A percentile compares a stretch with the other conserved stretches of the same genome.
Evolutionary conservation across 148 eudicot species (phyloP).

Genomic region (Persicaria tinctoria): DNA sequence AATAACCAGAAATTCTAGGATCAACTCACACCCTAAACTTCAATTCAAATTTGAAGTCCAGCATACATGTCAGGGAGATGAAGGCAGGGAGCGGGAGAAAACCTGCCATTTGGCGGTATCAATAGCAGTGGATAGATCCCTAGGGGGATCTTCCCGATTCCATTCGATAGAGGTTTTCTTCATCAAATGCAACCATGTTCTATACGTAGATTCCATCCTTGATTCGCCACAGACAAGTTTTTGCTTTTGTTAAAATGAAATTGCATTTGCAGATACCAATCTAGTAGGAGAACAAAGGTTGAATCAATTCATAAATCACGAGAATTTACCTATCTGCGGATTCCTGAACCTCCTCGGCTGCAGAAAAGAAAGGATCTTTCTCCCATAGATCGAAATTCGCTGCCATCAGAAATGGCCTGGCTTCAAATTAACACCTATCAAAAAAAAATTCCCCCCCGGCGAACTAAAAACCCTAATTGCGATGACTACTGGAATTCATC

Average conservation of each 20-base stretch:
- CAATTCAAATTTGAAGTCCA: neutral
- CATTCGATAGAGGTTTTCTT: conserved; percentile 40
- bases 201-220: conserved; percentile 80
- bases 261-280: neutral
- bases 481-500: neutral
- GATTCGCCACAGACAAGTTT: neutral
- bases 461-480: neutral
- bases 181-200: conserved; percentile 62
- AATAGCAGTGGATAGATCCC: conserved; percentile 57
- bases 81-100: conserved; percentile 2
- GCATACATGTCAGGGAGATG: neutral
- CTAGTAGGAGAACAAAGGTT: neutral
- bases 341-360: conserved; percentile 13
- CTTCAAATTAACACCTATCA: neutral
- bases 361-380: conserved; percentile 10
- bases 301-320: neutral
- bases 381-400: conserved; percentile 10
- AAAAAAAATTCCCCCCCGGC: neutral
- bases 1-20: conserved; percentile 18
- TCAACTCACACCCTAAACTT: conserved; percentile 1
- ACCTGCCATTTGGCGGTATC: conserved; percentile 96
- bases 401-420: neutral
- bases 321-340: conserved; percentile 6
- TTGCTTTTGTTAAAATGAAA: neutral
- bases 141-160: conserved; percentile 50